Evolutionary conservation across 1,139 yeast genomes (phyloP).

Genomic region (Geotrichum australiense): DNA sequence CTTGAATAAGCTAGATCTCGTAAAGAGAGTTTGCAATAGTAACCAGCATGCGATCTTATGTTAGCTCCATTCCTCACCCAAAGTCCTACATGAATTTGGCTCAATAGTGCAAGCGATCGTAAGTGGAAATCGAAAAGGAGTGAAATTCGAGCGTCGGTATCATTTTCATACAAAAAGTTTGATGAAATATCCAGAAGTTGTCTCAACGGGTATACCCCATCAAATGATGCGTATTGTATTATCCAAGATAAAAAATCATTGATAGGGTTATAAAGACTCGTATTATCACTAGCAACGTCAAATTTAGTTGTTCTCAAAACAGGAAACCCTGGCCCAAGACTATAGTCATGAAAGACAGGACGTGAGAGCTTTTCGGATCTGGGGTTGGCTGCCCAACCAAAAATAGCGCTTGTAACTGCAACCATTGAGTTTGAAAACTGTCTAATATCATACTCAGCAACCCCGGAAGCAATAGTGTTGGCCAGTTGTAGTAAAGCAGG

Average conservation of each 20-base stretch:
- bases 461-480: constrained; percentile 34
- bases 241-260: constrained; percentile 70
- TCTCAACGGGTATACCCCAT: constrained; percentile 31
- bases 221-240: constrained; percentile 44
- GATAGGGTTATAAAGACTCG: constrained; percentile 74
- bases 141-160: constrained; percentile 20
- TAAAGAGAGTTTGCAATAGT: constrained; percentile 74
- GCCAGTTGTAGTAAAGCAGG: constrained; percentile 39
- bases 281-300: constrained; percentile 42
- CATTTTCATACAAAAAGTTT: too few species aligned
- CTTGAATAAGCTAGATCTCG: constrained; percentile 77
- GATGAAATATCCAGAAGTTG: constrained; percentile 7
- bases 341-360: too few species aligned
- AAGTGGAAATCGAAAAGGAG: constrained; percentile 66
- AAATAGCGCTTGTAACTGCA: constrained; percentile 25
- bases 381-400: constrained; percentile 29
- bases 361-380: too few species aligned
- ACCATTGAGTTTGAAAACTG: too few species aligned
- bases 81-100: constrained; percentile 72
- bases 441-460: constrained; percentile 22
- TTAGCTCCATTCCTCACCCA: constrained; percentile 91
- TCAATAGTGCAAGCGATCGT: constrained; percentile 61
- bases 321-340: too few species aligned
- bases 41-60: constrained; percentile 67
- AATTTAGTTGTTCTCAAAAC: constrained; percentile 31